Evolutionary conservation across 2,329 filamentous ascomycete genomes (phyloP), one percentile per base, ranked within the genome.

Genomic region (Aureobasidium sp.): DNA sequence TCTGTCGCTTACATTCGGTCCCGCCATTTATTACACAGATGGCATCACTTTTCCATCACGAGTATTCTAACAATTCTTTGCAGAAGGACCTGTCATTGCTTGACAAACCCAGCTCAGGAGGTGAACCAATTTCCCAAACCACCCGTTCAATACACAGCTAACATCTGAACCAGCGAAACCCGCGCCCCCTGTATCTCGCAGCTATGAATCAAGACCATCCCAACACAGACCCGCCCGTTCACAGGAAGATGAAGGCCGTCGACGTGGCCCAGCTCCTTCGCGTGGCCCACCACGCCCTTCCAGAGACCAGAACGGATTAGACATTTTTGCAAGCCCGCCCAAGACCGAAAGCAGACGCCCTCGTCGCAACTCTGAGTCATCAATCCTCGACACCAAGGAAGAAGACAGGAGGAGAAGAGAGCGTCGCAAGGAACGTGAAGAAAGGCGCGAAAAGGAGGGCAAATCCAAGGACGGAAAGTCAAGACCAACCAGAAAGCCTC

Each of bases 311-410:
- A 51, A 51, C 37, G 32, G 14, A 1, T 58, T 62, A 64, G 71
- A 77, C 58, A 73, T 78, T 59, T 58, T 76, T 71, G 51, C 69
- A 71, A 71, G 72, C 59, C 73, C 70, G 40, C 65, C 30, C 64
- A 59, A 71, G 41, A 63, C 56, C 24, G 59, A 64, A 54, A 70
- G 72, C 52, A 53, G 76, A 54, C 79, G 83, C 17, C 76, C 79
- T 16, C 80, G 86, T 61, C 81, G 88, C 61, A 90, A 90, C 67
- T 91, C 88, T 2, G 88, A 91, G 55, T 88, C 86, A 0, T 91
- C 88, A 0, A 73, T 88, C 40, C 72, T 84, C 62, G 83, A 81
- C 61, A 38, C 78, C 4, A 70, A 83, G 54, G 78, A 84, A 79
- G 82, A 79, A 60, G 74, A 78, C 58, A 78, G 81, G 19, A 77